Evolutionary conservation across 2,329 filamentous ascomycete species (phyloP), one percentile per base, ranked within the genome.

Genomic region (Talaromyces verruculosus): DNA sequence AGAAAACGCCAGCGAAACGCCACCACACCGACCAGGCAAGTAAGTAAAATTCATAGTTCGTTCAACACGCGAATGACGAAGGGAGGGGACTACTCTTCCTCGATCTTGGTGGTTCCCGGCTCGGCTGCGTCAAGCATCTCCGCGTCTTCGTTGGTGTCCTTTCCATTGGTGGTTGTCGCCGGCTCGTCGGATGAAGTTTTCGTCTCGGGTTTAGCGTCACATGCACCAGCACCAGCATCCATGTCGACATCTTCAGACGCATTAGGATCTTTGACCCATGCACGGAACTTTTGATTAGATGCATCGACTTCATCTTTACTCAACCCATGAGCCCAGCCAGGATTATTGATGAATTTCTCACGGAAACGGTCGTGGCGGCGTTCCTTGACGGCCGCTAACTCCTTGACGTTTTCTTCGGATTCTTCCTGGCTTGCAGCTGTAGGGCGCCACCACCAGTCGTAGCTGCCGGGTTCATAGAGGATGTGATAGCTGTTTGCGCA

Each of bases 401-500:
- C 76, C 68, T 75, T 78, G 62, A 72, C 76, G 22, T 76, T 71
- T 41, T 78, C 74, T 8, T 78, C 75, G 5, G 69, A 65, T 41
- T 70, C 67, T 58, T 76, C 72, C 37, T 76, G 72, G 33, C 73
- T 64, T 1, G 74, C 65, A 1, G 71, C 71, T 1, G 70, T 72
- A 6, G 75, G 73, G 8, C 79, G 79, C 77, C 89, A 92, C 75
- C 91, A 91, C 78, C 85, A 91, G 72, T 93, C 91, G 6, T 84
- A 84, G 22, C 89, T 91, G 35, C 84, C 84, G 1, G 89, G 86
- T 65, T 88, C 88, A 81, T 90, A 93, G n/a, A 91, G 83, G 73
- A 94, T 89, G 78, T 91, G 91, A 74, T 90, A 92, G 64, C 87
- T 91, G 76, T 90, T 91, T 15, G 92, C 85, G 72, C 89, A 92